Evolutionary conservation across 306 rosid species (phyloP).

Genomic region (Abrus pulchellus): DNA sequence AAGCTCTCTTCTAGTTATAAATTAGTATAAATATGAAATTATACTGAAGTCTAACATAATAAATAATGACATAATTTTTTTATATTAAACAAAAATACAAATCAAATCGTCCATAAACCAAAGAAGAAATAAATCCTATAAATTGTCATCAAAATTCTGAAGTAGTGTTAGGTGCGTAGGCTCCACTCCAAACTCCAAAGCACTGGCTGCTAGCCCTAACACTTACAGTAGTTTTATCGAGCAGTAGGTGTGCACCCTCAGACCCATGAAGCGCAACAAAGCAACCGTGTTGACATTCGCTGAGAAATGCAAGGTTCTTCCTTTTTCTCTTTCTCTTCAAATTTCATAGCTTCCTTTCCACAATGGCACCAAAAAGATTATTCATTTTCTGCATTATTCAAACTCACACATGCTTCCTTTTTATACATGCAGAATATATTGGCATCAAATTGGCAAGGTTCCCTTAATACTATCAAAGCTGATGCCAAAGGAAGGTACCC

Average conservation of each 20-base stretch:
- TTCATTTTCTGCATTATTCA: slow-evolving; percentile 27
- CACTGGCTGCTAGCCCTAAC: slow-evolving; percentile 4
- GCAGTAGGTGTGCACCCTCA: slow-evolving; percentile 54
- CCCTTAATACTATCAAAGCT: slow-evolving; percentile 82
- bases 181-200: too few relatives aligned
- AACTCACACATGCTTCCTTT: slow-evolving; percentile 19
- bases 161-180: not conserved
- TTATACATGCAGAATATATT: slow-evolving; percentile 71
- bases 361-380: not conserved
- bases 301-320: slow-evolving; percentile 82
- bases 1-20: too few relatives aligned
- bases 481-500: slow-evolving; percentile 91
- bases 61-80: too few relatives aligned
- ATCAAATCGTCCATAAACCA: not conserved
- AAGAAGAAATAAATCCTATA: not conserved
- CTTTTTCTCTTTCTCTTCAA: slow-evolving; percentile 35
- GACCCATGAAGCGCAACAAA: slow-evolving; percentile 63
- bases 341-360: not conserved
- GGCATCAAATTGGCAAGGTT: slow-evolving; percentile 89
- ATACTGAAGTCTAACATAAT: too few relatives aligned
- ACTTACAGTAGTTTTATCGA: slow-evolving; percentile 47
- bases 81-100: too few relatives aligned
- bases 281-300: slow-evolving; percentile 71
- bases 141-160: not conserved
- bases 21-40: too few relatives aligned